phyloP scores from a whole-genome alignment of 2,329 filamentous ascomycete species.

The Volutella citrinella region DNA sequence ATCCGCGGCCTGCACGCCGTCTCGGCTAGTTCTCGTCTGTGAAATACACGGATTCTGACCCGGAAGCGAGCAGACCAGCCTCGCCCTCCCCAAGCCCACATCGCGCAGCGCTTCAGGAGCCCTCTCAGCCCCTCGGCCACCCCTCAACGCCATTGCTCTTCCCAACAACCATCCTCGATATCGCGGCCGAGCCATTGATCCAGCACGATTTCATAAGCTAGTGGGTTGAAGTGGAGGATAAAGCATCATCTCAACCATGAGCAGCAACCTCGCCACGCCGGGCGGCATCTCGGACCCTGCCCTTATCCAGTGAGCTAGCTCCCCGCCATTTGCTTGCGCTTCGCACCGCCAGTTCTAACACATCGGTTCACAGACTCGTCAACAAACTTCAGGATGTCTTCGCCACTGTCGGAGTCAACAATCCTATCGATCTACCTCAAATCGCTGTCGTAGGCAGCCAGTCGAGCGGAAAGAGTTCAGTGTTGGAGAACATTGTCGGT shows the following conservation, averaged over 20 bases:
- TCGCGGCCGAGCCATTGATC: too few species aligned
- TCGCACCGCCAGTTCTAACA: too few species aligned
- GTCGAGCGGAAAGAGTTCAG: conserved; percentile 98
- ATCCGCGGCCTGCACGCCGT: conserved; percentile 11
- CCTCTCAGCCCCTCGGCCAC: neutral
- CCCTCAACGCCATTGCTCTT: too few species aligned
- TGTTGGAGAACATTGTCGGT: conserved; percentile 97
- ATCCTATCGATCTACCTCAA: conserved; percentile 97
- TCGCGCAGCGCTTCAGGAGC: neutral
- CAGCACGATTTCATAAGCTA: too few species aligned
- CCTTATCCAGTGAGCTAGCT: conserved; percentile 61
- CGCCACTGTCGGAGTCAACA: conserved; percentile 96
- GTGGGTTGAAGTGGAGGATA: too few species aligned
- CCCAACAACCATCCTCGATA: too few species aligned
- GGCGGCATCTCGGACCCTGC: conserved; percentile 65
- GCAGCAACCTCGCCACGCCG: conserved; percentile 42
- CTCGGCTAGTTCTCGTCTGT: too few species aligned
- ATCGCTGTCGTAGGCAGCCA: conserved; percentile 98
- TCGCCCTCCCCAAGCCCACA: too few species aligned
- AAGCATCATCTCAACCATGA: too few species aligned
- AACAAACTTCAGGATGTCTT: conserved; percentile 99
- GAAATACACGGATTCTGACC: too few species aligned
- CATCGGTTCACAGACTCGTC: conserved; percentile 70
- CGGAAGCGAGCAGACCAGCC: too few species aligned
- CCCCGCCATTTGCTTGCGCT: too few species aligned